Evolutionary conservation across 148 eudicot genomes (phyloP).

Genomic region (Dianthus caryophyllus): DNA sequence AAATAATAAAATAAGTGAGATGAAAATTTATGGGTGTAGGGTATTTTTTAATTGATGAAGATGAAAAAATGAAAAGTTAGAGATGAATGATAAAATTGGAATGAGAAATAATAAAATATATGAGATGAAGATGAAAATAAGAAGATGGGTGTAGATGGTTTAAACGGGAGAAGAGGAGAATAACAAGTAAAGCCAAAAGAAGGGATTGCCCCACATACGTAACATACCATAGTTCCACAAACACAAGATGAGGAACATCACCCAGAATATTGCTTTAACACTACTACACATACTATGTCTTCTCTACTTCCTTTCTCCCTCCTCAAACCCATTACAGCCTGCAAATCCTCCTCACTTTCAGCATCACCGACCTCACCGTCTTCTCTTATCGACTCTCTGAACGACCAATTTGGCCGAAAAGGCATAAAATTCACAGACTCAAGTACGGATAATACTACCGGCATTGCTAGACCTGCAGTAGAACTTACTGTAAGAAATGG

Average conservation of each 20-base stretch:
- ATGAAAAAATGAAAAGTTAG: too few relatives aligned
- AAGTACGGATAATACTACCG: neutral
- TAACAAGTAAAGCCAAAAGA: constrained; percentile 3
- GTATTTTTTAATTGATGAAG: too few relatives aligned
- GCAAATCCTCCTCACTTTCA: constrained; percentile 33
- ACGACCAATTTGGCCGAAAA: constrained; percentile 72
- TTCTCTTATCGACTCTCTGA: constrained; percentile 42
- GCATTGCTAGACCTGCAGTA: constrained; percentile 32
- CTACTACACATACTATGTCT: constrained; percentile 40
- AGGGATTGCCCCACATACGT: neutral
- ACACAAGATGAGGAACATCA: constrained; percentile 28
- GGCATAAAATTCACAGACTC: constrained; percentile 62
- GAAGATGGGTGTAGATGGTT: too few relatives aligned
- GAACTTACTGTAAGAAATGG: constrained; percentile 86
- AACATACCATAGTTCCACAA: constrained; percentile 8
- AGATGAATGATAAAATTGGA: too few relatives aligned
- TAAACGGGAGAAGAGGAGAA: neutral
- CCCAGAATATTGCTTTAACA: constrained; percentile 20
- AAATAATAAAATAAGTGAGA: too few relatives aligned
- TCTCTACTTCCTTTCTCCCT: constrained; percentile 63
- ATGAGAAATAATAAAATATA: too few relatives aligned
- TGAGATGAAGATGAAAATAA: too few relatives aligned
- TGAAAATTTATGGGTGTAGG: too few relatives aligned
- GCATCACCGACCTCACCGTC: constrained; percentile 26
- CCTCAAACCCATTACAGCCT: constrained; percentile 39